These are phyloP conservation scores for Nannochloropsis salina DNA, from an alignment of 108 stramenopile species.

Conservation along the genomic window DNA sequence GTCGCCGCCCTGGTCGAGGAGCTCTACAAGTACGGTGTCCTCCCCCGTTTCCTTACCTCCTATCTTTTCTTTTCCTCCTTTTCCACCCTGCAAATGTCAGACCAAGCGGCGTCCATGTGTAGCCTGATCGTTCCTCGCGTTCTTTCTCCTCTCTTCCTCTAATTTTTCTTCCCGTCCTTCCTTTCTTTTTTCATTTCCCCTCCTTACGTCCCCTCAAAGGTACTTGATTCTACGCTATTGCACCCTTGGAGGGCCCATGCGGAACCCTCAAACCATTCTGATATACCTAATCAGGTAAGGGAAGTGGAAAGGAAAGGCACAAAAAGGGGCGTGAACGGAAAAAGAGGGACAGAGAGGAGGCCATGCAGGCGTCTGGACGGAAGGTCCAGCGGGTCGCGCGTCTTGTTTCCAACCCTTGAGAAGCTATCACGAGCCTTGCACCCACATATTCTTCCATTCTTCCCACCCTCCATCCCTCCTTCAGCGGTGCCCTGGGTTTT, in stretches of 20 bases:
- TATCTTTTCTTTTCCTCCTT: no score
- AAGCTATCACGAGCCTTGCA: no score
- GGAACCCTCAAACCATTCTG: neutral
- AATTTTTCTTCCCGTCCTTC: neutral
- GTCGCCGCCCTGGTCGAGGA: neutral
- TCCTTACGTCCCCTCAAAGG: neutral
- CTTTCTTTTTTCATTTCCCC: neutral
- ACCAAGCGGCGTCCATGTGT: no score
- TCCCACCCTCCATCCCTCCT: neutral
- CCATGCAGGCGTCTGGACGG: no score
- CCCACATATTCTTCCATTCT: neutral
- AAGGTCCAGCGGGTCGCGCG: no score
- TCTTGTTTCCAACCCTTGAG: no score
- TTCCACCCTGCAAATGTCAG: no score
- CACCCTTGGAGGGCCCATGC: neutral
- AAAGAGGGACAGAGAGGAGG: no score
- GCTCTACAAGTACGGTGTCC: neutral
- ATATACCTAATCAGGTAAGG: neutral
- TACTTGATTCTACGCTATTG: neutral
- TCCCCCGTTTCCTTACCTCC: neutral
- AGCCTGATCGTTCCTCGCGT: no score
- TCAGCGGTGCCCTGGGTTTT: conserved; percentile 4
- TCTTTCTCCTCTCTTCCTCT: neutral
- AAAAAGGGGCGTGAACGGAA: no score
- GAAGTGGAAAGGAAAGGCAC: neutral